phyloP scores from a whole-genome alignment of 495 filamentous ascomycete species.

The Oleoguttula mirabilis region DNA sequence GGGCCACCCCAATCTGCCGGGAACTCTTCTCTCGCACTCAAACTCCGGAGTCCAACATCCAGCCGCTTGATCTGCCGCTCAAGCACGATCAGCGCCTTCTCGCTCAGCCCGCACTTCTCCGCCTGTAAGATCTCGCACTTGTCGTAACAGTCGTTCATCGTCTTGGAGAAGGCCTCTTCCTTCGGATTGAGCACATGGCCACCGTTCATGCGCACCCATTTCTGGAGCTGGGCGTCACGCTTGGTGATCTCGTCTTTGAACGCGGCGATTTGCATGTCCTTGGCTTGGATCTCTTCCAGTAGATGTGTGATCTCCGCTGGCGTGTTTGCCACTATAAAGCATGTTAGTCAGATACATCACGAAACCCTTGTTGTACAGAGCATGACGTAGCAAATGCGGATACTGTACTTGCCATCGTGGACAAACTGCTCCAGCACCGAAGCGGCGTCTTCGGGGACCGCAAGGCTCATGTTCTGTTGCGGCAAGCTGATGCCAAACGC shows the following conservation, averaged over 20 bases:
- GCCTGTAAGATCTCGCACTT: slow-evolving; percentile 62
- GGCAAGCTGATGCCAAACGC: too few species aligned
- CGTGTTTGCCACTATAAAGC: slow-evolving; percentile 57
- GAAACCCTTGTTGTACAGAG: background rate
- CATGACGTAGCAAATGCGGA: too few species aligned
- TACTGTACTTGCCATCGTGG: slow-evolving; percentile 50
- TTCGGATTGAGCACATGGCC: slow-evolving; percentile 73
- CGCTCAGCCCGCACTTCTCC: slow-evolving; percentile 71
- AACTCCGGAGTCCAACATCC: slow-evolving; percentile 67
- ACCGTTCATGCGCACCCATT: slow-evolving; percentile 76
- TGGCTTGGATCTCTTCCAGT: slow-evolving; percentile 86
- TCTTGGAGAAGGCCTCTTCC: slow-evolving; percentile 60
- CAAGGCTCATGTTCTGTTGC: slow-evolving; percentile 26
- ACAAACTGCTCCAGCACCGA: slow-evolving; percentile 87
- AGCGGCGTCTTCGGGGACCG: slow-evolving; percentile 59
- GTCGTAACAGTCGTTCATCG: slow-evolving; percentile 60
- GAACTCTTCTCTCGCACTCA: slow-evolving; percentile 12
- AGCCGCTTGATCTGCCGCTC: slow-evolving; percentile 83
- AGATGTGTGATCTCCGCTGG: slow-evolving; percentile 85
- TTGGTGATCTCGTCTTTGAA: slow-evolving; percentile 60
- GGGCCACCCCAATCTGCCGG: slow-evolving; percentile 20
- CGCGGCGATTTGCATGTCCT: slow-evolving; percentile 69
- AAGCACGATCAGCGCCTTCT: slow-evolving; percentile 63
- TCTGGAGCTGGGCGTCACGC: slow-evolving; percentile 73
- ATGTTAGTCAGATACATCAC: slow-evolving; percentile 8